Conservation (phyloP, 306 rosid species). For the Abrus precatorius region DNA sequence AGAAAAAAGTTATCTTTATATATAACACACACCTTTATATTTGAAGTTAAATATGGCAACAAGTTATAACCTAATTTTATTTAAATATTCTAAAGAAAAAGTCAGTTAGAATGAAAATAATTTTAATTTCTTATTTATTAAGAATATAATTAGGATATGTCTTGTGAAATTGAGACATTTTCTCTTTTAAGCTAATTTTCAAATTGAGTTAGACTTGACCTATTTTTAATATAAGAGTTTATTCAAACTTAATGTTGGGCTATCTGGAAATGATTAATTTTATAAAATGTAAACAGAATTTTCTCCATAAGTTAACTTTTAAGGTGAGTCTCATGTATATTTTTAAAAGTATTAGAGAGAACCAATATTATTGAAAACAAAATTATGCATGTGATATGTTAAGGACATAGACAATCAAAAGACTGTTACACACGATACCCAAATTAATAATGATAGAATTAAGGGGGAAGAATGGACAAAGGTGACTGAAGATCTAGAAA, state of each 20-base stretch:
- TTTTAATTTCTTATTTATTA: too few relatives aligned
- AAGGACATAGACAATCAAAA: constrained; percentile 14
- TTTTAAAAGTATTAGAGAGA: background rate
- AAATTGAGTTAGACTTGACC: too few relatives aligned
- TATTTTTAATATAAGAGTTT: too few relatives aligned
- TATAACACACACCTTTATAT: background rate
- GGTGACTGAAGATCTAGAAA: constrained; percentile 37
- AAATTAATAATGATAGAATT: constrained; percentile 20
- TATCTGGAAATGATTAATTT: too few relatives aligned
- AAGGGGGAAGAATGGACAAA: constrained; percentile 39
- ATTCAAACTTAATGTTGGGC: too few relatives aligned
- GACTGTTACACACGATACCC: constrained; percentile 14
- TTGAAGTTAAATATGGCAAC: background rate
- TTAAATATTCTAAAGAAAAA: background rate
- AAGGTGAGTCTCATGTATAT: too few relatives aligned
- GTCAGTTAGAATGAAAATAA: too few relatives aligned
- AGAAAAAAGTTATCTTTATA: background rate
- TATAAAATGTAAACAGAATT: too few relatives aligned
- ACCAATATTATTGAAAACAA: background rate
- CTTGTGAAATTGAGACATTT: too few relatives aligned
- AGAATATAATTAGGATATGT: too few relatives aligned
- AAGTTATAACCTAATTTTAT: background rate
- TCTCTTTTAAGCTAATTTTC: too few relatives aligned
- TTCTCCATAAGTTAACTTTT: too few relatives aligned
- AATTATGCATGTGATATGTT: constrained; percentile 39